Percentiles rank a stretch among this genome's conserved stretches.
These are phyloP conservation scores for Beta corolliflora DNA, from an alignment of 179 eudicot species.

Conservation along the genomic window DNA sequence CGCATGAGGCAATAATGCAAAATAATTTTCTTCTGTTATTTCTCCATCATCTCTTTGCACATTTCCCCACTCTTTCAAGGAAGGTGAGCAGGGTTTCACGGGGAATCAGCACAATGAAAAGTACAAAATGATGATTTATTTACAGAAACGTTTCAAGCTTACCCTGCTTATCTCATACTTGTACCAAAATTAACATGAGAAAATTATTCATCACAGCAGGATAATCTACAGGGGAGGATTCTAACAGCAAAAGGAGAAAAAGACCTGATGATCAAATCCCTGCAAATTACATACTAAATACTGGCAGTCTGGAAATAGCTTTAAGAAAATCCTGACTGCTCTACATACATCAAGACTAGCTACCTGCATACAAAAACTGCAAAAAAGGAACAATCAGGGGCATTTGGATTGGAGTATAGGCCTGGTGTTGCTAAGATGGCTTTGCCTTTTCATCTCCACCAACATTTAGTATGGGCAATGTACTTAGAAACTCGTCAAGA, in stretches of 20 bases:
- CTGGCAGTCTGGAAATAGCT: conserved; percentile 30
- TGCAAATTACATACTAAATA: conserved; percentile 37
- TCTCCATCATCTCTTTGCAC: background rate
- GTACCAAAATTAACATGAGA: conserved; percentile 32
- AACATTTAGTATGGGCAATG: conserved; percentile 74
- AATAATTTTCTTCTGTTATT: background rate
- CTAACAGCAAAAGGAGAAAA: conserved; percentile 20
- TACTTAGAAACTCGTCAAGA: conserved; percentile 86
- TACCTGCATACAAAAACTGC: conserved; percentile 35
- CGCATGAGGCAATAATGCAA: background rate
- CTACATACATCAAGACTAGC: conserved; percentile 36
- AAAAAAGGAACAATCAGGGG: conserved; percentile 20
- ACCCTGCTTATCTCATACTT: conserved; percentile 27
- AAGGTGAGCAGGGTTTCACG: conserved; percentile 1
- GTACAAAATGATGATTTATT: conserved; percentile 19
- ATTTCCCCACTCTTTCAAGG: conserved; percentile 1
- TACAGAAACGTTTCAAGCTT: conserved; percentile 18
- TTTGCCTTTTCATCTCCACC: conserved; percentile 72
- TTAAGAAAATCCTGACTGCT: conserved; percentile 30
- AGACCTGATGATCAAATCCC: conserved; percentile 34
- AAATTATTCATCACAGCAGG: conserved; percentile 28
- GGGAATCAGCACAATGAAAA: background rate
- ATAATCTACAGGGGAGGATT: conserved; percentile 27
- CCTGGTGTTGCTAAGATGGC: conserved; percentile 53
- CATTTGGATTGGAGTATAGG: conserved; percentile 26